Evolutionary conservation across 192 early-diverging fungal species (phyloP).

Genomic region (Linnemannia zychae): DNA sequence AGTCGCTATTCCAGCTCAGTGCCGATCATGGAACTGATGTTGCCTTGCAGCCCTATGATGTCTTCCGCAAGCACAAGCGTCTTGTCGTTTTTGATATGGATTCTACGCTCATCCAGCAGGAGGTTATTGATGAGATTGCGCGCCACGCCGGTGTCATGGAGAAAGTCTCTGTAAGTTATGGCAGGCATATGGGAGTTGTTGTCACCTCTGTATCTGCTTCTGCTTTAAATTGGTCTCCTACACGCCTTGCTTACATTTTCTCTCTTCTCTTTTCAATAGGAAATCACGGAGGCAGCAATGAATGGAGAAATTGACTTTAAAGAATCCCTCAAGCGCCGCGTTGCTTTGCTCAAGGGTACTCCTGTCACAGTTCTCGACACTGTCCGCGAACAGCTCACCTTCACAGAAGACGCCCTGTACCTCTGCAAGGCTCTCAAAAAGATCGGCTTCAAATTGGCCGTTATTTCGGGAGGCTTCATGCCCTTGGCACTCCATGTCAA

Average conservation of each 20-base stretch:
- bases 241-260: neutral
- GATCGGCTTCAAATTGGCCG: slow-evolving; percentile 95
- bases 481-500: slow-evolving; percentile 95
- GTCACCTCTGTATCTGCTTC: neutral
- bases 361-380: slow-evolving; percentile 84
- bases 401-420: slow-evolving; percentile 93
- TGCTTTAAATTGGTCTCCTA: no score
- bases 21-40: slow-evolving; percentile 82
- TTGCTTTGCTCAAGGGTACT: slow-evolving; percentile 89
- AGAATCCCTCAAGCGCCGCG: slow-evolving; percentile 90
- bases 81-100: slow-evolving; percentile 99
- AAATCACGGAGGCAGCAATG: slow-evolving; percentile 97
- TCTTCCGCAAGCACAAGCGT: slow-evolving; percentile 90
- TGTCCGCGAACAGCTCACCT: slow-evolving; percentile 81
- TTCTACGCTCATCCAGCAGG: slow-evolving; percentile 97
- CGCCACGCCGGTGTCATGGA: slow-evolving; percentile 91
- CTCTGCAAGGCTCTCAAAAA: slow-evolving; percentile 91
- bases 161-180: slow-evolving; percentile 81
- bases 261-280: slow-evolving; percentile 57
- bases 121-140: slow-evolving; percentile 99
- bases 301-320: slow-evolving; percentile 98
- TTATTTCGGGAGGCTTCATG: slow-evolving; percentile 96
- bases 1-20: slow-evolving; percentile 80
- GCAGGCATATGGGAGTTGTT: no score
- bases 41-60: slow-evolving; percentile 89